Percentiles rank a stretch among this genome's conserved stretches.
These are phyloP conservation scores for Diatrype stigma DNA, from an alignment of 2,329 filamentous ascomycete species.

Conservation along the genomic window DNA sequence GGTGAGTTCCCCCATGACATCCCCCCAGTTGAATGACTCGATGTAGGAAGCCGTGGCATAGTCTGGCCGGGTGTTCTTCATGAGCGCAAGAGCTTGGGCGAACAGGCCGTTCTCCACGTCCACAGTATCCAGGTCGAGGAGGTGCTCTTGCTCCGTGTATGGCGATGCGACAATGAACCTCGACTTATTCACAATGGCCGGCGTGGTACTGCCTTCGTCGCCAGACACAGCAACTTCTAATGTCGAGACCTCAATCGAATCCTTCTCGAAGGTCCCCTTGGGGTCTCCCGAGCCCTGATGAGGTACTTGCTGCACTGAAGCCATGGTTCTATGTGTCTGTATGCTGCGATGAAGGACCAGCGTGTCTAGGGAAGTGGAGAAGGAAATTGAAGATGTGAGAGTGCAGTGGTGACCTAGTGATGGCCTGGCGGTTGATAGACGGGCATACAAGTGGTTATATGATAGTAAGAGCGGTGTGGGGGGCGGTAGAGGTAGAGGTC, in stretches of 20 bases:
- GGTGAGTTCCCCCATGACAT: constrained; percentile 56
- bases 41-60: constrained; percentile 75
- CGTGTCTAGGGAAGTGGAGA: too few relatives aligned
- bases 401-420: too few relatives aligned
- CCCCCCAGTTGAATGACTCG: constrained; percentile 72
- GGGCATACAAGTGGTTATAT: too few relatives aligned
- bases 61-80: constrained; percentile 60
- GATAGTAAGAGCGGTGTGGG: too few relatives aligned
- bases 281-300: neutral
- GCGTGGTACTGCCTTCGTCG: constrained; percentile 12
- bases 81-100: constrained; percentile 62
- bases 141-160: constrained; percentile 66
- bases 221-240: neutral
- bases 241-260: neutral
- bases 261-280: neutral
- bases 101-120: constrained; percentile 64
- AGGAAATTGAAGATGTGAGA: too few relatives aligned
- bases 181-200: neutral
- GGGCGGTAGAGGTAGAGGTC: too few relatives aligned
- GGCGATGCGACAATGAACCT: constrained; percentile 64
- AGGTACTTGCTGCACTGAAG: neutral
- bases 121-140: constrained; percentile 67
- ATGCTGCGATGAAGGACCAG: neutral
- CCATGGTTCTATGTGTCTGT: neutral
- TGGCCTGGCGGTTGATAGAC: too few relatives aligned